Percentiles rank a stretch among this genome's conserved stretches.
Conservation (phyloP, 2,329 filamentous ascomycete species). For the Orbilia javanica region DNA sequence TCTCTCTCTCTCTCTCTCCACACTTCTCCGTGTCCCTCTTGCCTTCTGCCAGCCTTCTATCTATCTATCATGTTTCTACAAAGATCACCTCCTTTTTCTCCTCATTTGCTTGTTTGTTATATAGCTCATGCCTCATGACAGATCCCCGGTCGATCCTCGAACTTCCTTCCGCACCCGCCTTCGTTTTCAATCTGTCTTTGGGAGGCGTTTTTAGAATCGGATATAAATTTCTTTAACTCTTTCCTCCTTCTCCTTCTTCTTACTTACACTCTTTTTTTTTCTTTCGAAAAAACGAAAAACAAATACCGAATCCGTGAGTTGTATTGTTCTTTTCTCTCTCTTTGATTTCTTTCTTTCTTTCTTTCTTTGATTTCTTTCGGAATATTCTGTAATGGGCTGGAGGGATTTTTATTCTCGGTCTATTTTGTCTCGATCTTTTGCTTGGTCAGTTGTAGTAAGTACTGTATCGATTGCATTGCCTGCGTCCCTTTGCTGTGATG, state of each 20-base stretch:
- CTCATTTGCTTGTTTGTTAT: not conserved
- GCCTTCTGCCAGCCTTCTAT: not conserved
- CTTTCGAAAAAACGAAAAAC: not conserved
- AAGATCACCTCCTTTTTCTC: not conserved
- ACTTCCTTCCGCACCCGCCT: conserved; percentile 9
- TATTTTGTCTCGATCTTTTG: conserved; percentile 17
- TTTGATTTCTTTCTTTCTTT: no score
- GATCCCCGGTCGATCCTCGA: conserved; percentile 6
- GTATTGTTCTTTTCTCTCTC: not conserved
- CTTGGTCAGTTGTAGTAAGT: not conserved
- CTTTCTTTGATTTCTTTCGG: no score
- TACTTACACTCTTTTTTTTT: not conserved
- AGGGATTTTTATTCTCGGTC: conserved; percentile 10
- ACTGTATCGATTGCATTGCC: conserved; percentile 42
- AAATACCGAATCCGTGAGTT: not conserved
- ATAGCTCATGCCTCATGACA: conserved; percentile 43
- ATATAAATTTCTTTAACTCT: conserved; percentile 34
- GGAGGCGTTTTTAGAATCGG: conserved; percentile 57
- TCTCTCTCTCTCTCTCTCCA: conserved; percentile 9
- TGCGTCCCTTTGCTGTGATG: conserved; percentile 24
- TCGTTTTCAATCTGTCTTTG: conserved; percentile 49
- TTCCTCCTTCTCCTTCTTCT: not conserved
- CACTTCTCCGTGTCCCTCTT: conserved; percentile 2
- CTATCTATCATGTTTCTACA: not conserved
- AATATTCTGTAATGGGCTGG: no score